Evolutionary conservation across 1,284 basidiomycete species (phyloP), one percentile per base, ranked within the genome.

Genomic region (Peniophora sp.): DNA sequence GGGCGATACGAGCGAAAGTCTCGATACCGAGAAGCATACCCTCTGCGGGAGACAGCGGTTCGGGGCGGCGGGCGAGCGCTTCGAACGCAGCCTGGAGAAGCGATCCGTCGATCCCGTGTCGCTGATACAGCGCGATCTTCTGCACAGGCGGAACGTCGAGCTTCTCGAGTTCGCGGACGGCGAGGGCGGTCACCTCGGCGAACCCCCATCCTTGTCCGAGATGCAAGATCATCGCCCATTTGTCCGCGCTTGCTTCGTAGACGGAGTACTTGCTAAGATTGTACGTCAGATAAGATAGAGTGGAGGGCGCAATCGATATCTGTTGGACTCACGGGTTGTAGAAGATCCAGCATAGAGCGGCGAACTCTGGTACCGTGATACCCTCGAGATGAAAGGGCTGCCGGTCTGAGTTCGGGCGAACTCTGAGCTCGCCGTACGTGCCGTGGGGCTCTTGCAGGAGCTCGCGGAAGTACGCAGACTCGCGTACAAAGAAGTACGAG

Each of bases 281-380:
- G 27, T 6, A 32, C 5, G 27, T 32, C 12, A 6, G 6, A 32
- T 12, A 32, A 32, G 27, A 6, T 12, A 32, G 27, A 32, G 8
- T n/a, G 5, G 15, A n/a, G n/a, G n/a, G n/a, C n/a, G n/a, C n/a
- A n/a, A n/a, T n/a, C n/a, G n/a, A n/a, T n/a, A n/a, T n/a, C n/a
- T n/a, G n/a, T n/a, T n/a, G n/a, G n/a, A 73, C 79, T 59, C 59
- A 85, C 82, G 74, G 74, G 46, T 84, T 80, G 45, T 86, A 87
- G 63, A 85, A 86, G 0, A 87, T 77, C 83, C 83, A 85, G 0
- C 85, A 57, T 18, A 87, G 76, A 3, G 70, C 68, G 0, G 72
- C 71, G 51, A 87, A 85, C 3, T 83, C 78, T 0, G 67, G 62
- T 0, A 70, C 61, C 0, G 62, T 64, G 11, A 78, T 68, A 12